A percentile compares a stretch with the other conserved stretches of the same genome.
These are phyloP conservation scores for Russula emetica DNA, from an alignment of 768 basidiomycete genomes.

Conservation along the genomic window DNA sequence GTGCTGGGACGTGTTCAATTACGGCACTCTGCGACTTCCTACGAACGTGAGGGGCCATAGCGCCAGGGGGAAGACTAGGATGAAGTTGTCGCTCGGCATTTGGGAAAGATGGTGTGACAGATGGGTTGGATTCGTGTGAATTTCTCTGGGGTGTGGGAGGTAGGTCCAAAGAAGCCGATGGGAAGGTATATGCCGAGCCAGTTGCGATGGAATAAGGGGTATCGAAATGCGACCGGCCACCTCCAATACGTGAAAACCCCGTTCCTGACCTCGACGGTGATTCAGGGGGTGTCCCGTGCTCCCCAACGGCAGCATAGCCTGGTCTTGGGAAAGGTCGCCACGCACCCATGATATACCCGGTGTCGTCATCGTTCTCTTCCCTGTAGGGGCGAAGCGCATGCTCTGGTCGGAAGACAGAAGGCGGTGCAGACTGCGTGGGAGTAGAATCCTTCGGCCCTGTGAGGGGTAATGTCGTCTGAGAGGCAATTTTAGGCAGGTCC, in stretches of 20 bases:
- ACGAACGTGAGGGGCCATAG: conserved; percentile 65
- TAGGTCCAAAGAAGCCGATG: conserved; percentile 61
- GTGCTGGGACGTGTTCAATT: conserved; percentile 54
- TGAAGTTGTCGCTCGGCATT: conserved; percentile 27
- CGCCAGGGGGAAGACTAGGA: conserved; percentile 52
- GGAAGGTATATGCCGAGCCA: conserved; percentile 32
- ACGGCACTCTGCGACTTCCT: conserved; percentile 82
- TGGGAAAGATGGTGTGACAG: conserved; percentile 27
- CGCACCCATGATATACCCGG: conserved; percentile 89
- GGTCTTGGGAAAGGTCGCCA: conserved; percentile 72
- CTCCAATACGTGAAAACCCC: conserved; percentile 84
- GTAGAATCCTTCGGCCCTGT: conserved; percentile 31
- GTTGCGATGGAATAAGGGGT: conserved; percentile 75
- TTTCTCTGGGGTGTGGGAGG: conserved; percentile 15
- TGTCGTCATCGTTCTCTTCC: conserved; percentile 77
- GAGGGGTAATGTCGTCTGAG: conserved; percentile 22
- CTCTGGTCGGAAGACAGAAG: conserved; percentile 73
- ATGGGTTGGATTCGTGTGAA: conserved; percentile 24
- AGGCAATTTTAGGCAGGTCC: conserved; percentile 19
- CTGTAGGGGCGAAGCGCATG: conserved; percentile 71
- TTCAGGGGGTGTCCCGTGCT: conserved; percentile 30
- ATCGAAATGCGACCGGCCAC: conserved; percentile 82
- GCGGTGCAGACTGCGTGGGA: conserved; percentile 51
- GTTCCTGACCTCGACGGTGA: conserved; percentile 50
- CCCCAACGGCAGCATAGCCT: conserved; percentile 46